Conservation (phyloP, 2,329 filamentous ascomycete species). For the Xylariaceae sp. region DNA sequence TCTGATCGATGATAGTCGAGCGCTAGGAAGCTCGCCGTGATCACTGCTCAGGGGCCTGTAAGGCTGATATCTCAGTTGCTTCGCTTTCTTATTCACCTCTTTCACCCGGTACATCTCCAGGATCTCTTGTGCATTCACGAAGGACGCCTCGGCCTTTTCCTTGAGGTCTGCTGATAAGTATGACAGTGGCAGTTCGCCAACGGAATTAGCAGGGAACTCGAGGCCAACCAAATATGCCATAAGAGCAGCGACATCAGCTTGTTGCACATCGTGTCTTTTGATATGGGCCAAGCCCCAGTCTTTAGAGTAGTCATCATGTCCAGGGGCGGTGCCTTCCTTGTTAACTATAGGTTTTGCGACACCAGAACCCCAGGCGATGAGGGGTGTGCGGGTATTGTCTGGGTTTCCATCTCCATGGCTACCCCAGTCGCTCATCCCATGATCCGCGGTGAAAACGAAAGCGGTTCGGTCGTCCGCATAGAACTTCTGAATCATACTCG, state of each 20-base stretch:
- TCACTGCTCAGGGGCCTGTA: conserved; percentile 72
- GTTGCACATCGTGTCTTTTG: conserved; percentile 86
- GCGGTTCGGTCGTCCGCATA: conserved; percentile 86
- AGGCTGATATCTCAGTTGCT: conserved; percentile 77
- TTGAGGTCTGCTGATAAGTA: conserved; percentile 75
- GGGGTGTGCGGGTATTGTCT: conserved; percentile 91
- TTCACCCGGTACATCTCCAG: conserved; percentile 97
- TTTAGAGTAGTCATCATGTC: conserved; percentile 89
- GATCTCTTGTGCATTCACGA: conserved; percentile 85
- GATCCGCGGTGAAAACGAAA: conserved; percentile 96
- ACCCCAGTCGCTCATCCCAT: conserved; percentile 99
- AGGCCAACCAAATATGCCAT: conserved; percentile 92
- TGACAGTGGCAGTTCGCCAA: conserved; percentile 86
- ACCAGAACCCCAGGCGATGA: conserved; percentile 93
- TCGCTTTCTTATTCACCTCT: conserved; percentile 79
- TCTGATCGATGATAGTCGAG: conserved; percentile 71
- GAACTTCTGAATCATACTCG: conserved; percentile 81
- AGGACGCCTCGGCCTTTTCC: conserved; percentile 81
- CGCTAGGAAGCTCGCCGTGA: conserved; percentile 65
- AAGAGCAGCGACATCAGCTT: conserved; percentile 91
- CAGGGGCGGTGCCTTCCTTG: conserved; percentile 65
- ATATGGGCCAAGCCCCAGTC: conserved; percentile 87
- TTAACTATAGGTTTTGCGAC: conserved; percentile 74
- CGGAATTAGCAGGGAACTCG: conserved; percentile 94
- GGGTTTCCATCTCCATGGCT: conserved; percentile 98